These are phyloP conservation scores for Chlamydomonas incerta DNA, from an alignment of 139 green algal species.

Conservation along the genomic window DNA sequence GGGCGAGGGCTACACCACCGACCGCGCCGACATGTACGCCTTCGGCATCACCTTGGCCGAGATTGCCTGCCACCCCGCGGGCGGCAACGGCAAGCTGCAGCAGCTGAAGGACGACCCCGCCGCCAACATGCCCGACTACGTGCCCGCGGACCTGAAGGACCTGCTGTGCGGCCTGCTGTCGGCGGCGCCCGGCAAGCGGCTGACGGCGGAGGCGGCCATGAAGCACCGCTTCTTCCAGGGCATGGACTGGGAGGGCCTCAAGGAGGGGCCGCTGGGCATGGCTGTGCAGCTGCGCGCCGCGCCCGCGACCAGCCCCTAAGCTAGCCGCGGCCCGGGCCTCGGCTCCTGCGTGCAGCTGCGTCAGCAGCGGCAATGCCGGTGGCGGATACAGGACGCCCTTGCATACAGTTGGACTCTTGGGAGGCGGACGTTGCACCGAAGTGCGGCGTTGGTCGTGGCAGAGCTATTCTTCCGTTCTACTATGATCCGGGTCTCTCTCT, in stretches of 20 bases:
- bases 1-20: conserved; percentile 29
- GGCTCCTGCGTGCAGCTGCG: too few species aligned
- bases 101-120: conserved; percentile 37
- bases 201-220: conserved; percentile 25
- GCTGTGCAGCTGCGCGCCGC: conserved; percentile 14
- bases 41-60: conserved; percentile 27
- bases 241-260: conserved; percentile 1
- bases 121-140: background rate
- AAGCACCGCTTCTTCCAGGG: conserved; percentile 19
- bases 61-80: conserved; percentile 24
- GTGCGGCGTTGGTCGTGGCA: too few species aligned
- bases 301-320: too few species aligned
- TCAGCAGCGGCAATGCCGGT: too few species aligned
- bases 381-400: too few species aligned
- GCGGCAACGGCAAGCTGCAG: conserved; percentile 40
- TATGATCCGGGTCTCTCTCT: too few species aligned
- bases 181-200: conserved; percentile 7
- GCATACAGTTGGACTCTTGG: too few species aligned
- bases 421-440: too few species aligned
- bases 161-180: conserved; percentile 31
- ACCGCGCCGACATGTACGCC: conserved; percentile 42
- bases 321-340: too few species aligned
- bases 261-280: conserved; percentile 18
- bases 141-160: conserved; percentile 37
- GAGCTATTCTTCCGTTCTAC: too few species aligned